phyloP scores from a whole-genome alignment of 441 rosid genomes.

The Erodium moschatum region DNA sequence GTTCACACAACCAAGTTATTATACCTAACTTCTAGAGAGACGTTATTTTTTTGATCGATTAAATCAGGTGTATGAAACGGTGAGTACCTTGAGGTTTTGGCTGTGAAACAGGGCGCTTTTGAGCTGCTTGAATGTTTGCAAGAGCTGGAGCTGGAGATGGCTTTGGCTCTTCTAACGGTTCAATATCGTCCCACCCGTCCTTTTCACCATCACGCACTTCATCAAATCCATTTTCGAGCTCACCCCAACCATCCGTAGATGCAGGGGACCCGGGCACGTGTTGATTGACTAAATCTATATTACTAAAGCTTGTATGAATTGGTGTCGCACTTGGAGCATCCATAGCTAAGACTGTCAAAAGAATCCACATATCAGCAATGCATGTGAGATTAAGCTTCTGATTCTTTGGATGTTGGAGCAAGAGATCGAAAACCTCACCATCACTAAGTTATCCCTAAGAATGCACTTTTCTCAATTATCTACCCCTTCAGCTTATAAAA shows the following conservation, averaged over 20 bases:
- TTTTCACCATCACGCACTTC: slow-evolving; percentile 64
- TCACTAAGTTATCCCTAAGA: too few relatives aligned
- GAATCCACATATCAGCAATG: slow-evolving; percentile 19
- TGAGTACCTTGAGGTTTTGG: slow-evolving; percentile 57
- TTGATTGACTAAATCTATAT: slow-evolving; percentile 55
- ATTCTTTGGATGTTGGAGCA: not conserved
- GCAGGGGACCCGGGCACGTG: slow-evolving; percentile 75
- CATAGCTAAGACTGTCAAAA: slow-evolving; percentile 32
- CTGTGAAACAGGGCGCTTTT: slow-evolving; percentile 68
- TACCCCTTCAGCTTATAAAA: too few relatives aligned
- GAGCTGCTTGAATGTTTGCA: slow-evolving; percentile 88
- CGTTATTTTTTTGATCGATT: too few relatives aligned
- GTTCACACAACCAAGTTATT: too few relatives aligned
- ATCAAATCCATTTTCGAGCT: slow-evolving; percentile 68
- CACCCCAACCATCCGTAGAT: slow-evolving; percentile 99
- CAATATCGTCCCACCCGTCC: slow-evolving; percentile 96
- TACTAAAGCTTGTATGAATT: slow-evolving; percentile 46
- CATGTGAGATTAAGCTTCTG: not conserved
- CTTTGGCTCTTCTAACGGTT: slow-evolving; percentile 85
- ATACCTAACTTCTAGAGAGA: too few relatives aligned
- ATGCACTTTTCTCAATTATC: too few relatives aligned
- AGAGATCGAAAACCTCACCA: not conserved
- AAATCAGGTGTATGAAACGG: too few relatives aligned
- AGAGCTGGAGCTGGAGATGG: slow-evolving; percentile 61
- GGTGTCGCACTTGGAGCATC: slow-evolving; percentile 51